Conservation (phyloP, 768 basidiomycete genomes). For the Megacollybia marginata region DNA sequence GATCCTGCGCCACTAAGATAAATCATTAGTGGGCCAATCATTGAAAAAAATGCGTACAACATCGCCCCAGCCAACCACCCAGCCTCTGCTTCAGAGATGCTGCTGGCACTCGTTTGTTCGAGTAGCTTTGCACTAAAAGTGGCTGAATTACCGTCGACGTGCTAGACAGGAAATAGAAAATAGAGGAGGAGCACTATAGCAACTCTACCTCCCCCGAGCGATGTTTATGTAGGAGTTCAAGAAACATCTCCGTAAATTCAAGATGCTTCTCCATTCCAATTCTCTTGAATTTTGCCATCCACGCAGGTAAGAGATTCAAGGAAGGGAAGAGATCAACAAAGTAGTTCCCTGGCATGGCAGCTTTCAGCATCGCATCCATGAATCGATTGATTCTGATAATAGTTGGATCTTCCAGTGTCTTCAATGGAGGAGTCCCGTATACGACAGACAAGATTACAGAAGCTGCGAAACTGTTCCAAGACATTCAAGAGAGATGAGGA, state of each 20-base stretch:
- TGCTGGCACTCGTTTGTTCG: too few species aligned
- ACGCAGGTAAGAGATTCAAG: neutral
- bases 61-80: too few species aligned
- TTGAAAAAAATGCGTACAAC: neutral
- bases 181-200: slow-evolving; percentile 15
- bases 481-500: neutral
- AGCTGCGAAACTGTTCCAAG: neutral
- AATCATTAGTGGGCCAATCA: neutral
- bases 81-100: too few species aligned
- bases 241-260: slow-evolving; percentile 12
- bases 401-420: neutral
- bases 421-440: neutral
- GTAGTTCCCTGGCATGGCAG: neutral
- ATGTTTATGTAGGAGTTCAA: slow-evolving; percentile 1
- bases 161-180: too few species aligned
- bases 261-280: slow-evolving; percentile 2
- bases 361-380: neutral
- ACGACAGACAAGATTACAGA: neutral
- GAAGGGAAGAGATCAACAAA: neutral
- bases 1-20: too few species aligned
- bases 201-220: slow-evolving; percentile 2
- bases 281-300: neutral
- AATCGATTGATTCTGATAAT: neutral
- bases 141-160: too few species aligned
- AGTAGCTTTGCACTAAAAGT: too few species aligned